Evolutionary conservation across 75 land plant genomes (phyloP).

Genomic region (Cupressus sempervirens): DNA sequence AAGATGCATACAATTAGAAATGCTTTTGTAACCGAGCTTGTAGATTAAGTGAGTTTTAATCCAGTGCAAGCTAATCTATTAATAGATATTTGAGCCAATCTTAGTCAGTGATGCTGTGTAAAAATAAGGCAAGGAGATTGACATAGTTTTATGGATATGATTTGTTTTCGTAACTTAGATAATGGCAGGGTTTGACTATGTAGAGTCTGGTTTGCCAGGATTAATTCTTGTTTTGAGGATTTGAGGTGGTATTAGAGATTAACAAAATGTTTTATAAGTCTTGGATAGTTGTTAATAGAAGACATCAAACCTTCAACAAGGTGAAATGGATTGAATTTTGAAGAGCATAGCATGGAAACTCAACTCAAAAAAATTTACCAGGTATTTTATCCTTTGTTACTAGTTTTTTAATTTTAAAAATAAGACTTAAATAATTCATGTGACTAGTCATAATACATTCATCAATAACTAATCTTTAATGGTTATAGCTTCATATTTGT

Average conservation of each 20-base stretch:
- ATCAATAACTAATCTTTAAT: no score
- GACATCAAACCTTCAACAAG: constrained; percentile 13
- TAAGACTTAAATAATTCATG: neutral
- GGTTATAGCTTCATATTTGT: no score
- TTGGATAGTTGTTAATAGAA: constrained; percentile 10
- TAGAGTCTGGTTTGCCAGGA: neutral
- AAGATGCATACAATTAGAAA: neutral
- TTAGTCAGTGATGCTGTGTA: neutral
- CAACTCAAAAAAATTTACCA: constrained; percentile 38
- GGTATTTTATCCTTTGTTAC: constrained; percentile 19
- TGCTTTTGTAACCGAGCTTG: neutral
- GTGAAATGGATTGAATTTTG: neutral
- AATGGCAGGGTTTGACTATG: neutral
- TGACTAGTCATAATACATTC: no score
- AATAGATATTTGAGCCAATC: neutral
- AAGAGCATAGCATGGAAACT: constrained; percentile 35
- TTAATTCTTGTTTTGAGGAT: neutral
- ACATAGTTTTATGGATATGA: neutral
- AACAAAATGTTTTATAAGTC: neutral
- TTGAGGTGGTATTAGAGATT: neutral
- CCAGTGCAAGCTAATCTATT: neutral
- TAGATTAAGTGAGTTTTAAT: neutral
- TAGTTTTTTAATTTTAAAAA: neutral
- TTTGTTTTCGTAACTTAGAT: neutral
- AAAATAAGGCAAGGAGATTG: neutral